Evolutionary conservation across 1,139 yeast species (phyloP), one percentile per base, ranked within the genome.

Genomic region (Scheffersomyces parashehatae): DNA sequence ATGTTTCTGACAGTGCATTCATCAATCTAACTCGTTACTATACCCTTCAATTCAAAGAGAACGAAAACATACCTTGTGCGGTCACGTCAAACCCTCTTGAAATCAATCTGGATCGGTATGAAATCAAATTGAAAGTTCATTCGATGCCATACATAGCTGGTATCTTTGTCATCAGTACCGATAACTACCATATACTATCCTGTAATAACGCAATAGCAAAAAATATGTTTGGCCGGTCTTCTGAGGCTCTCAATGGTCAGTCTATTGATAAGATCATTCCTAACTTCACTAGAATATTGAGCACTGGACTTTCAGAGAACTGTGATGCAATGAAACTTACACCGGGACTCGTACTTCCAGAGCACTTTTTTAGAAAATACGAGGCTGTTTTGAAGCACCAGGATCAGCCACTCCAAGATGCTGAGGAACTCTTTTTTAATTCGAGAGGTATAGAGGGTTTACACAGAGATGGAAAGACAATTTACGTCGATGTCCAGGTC

Each of bases 131-230:
- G 41, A 83, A 85, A 50, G 75, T 87, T 28, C 93, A 85, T 54
- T 77, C 93, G 2, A 63, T 88, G 49, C 97, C 96, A 0, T 88
- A 88, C 59, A 88, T 89, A 56, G 95, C 96, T 0, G 97, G 97
- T 29, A 81, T 88, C 16, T 82, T 89, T 55, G 83, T 89, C 11
- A 69, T 90, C n/a, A 78, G 83, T 41, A 68, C 82, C 4, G 52
- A 54, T 11, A 62, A 68, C 39, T 73, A 71, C 52, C 62, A 65
- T 5, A 71, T 88, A 31, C 59, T 82, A 15, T 82, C 89, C 8
- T 88, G 88, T 60, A 91, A 91, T 62, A 79, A 81, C 48, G 88
- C 96, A 5, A 84, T 89, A 40, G 80, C 93, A 10, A 80, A 84
- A 49, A 85, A 88, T 51, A 66, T 91, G 55, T 86, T 91, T 64